Evolutionary conservation across 1,284 basidiomycete species (phyloP).

Genomic region (Peniophora sp.): DNA sequence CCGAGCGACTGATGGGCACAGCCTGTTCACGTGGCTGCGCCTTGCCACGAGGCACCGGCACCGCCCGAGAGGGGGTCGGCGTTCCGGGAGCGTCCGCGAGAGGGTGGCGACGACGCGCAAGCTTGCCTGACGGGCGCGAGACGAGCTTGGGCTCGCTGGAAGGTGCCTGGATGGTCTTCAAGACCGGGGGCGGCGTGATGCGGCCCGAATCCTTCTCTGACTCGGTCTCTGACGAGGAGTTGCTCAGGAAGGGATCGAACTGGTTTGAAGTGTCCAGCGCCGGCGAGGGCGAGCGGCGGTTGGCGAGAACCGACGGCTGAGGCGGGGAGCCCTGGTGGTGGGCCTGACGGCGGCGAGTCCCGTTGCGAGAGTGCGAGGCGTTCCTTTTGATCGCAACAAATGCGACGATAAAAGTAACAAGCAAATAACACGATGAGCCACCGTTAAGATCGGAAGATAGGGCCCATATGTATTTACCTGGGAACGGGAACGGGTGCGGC

Average conservation of each 20-base stretch:
- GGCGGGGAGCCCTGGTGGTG: conserved; percentile 51
- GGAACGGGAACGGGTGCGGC: conserved; percentile 10
- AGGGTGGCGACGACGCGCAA: conserved; percentile 45
- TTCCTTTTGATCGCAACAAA: conserved; percentile 26
- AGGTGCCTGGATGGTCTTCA: conserved; percentile 21
- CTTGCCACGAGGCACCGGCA: conserved; percentile 34
- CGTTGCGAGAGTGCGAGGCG: conserved; percentile 35
- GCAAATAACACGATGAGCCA: background rate
- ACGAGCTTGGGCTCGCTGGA: conserved; percentile 30
- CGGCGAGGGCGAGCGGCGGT: conserved; percentile 12
- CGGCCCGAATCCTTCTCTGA: conserved; percentile 20
- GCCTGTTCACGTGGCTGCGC: conserved; percentile 7
- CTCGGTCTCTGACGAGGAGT: conserved; percentile 23
- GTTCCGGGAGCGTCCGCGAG: conserved; percentile 20
- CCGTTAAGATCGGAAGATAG: conserved; percentile 7
- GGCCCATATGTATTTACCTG: conserved; percentile 17
- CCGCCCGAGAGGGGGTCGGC: conserved; percentile 31
- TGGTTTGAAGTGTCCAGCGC: conserved; percentile 21
- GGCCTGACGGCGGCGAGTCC: conserved; percentile 37
- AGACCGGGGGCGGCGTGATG: conserved; percentile 13
- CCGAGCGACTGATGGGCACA: conserved; percentile 28
- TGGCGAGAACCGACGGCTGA: conserved; percentile 28
- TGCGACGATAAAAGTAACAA: background rate
- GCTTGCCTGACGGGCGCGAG: conserved; percentile 41
- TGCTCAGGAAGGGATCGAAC: conserved; percentile 52